Evolutionary conservation across 768 basidiomycete species (phyloP).

Genomic region (Phylloporus sp.): DNA sequence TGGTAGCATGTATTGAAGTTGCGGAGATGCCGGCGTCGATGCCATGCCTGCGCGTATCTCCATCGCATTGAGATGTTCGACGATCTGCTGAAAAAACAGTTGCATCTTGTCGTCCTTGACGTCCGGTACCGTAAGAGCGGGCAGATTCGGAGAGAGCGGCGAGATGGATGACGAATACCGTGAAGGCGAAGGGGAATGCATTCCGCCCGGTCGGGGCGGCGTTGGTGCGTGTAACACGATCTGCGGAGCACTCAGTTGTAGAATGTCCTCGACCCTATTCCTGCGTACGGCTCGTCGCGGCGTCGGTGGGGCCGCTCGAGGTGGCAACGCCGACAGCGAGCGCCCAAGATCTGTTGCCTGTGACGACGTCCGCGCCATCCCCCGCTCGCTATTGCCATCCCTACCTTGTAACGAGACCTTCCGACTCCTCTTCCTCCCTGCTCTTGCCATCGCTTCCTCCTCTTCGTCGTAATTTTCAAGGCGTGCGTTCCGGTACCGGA

Average conservation of each 20-base stretch:
- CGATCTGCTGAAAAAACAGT: constrained; percentile 81
- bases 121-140: constrained; percentile 57
- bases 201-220: constrained; percentile 20
- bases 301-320: constrained; percentile 56
- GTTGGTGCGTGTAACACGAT: constrained; percentile 26
- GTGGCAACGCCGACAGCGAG: constrained; percentile 41
- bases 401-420: constrained; percentile 29
- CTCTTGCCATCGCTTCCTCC: constrained; percentile 41
- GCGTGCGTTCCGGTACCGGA: constrained; percentile 72
- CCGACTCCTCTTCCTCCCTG: constrained; percentile 31
- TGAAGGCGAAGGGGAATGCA: constrained; percentile 21
- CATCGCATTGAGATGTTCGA: constrained; percentile 71
- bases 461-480: constrained; percentile 73
- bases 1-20: constrained; percentile 5
- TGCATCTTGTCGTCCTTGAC: constrained; percentile 74
- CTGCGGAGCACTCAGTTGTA: constrained; percentile 15
- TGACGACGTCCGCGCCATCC: constrained; percentile 22
- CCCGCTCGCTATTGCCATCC: constrained; percentile 20
- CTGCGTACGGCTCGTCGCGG: constrained; percentile 48
- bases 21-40: constrained; percentile 15
- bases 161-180: constrained; percentile 24
- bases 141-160: constrained; percentile 37
- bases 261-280: constrained; percentile 17
- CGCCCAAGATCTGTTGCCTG: constrained; percentile 22
- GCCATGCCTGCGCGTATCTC: constrained; percentile 44